phyloP scores from a whole-genome alignment of 371 early-diverging fungal genomes.

The Amoeboaphelidium protococcarum region DNA sequence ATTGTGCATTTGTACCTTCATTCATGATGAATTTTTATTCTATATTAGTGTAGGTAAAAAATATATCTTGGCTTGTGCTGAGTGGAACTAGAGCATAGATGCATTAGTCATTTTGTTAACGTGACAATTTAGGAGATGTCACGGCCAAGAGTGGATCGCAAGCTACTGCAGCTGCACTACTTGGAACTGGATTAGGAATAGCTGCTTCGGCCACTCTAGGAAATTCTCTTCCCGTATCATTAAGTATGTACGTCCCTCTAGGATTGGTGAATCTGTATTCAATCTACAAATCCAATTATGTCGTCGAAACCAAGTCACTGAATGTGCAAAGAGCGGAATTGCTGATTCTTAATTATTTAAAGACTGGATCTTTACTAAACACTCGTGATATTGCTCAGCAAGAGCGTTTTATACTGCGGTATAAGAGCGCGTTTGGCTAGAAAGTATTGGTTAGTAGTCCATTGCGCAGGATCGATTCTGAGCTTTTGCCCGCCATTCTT shows the following conservation, averaged over 20 bases:
- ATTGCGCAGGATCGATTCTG: no score
- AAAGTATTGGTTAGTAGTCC: no score
- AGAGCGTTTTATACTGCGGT: no score
- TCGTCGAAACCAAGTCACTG: constrained; percentile 22
- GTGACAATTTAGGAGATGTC: constrained; percentile 40
- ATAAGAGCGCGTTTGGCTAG: no score
- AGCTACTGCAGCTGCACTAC: constrained; percentile 38
- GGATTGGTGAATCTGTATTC: constrained; percentile 20
- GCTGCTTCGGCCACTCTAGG: constrained; percentile 16
- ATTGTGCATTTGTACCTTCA: background rate
- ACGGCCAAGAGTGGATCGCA: constrained; percentile 51
- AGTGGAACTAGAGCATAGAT: constrained; percentile 45
- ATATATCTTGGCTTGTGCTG: constrained; percentile 45
- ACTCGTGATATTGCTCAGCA: no score
- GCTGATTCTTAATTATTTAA: no score
- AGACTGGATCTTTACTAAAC: no score
- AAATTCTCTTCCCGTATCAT: constrained; percentile 12
- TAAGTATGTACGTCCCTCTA: constrained; percentile 21
- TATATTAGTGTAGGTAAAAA: constrained; percentile 20
- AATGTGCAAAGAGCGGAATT: constrained; percentile 25
- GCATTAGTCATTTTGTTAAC: constrained; percentile 27
- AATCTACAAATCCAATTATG: constrained; percentile 21
- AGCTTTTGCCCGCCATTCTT: no score
- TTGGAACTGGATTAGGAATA: constrained; percentile 31
- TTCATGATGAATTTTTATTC: background rate